Evolutionary conservation across 2,329 filamentous ascomycete species (phyloP).

Genomic region (Grosmannia huntii): DNA sequence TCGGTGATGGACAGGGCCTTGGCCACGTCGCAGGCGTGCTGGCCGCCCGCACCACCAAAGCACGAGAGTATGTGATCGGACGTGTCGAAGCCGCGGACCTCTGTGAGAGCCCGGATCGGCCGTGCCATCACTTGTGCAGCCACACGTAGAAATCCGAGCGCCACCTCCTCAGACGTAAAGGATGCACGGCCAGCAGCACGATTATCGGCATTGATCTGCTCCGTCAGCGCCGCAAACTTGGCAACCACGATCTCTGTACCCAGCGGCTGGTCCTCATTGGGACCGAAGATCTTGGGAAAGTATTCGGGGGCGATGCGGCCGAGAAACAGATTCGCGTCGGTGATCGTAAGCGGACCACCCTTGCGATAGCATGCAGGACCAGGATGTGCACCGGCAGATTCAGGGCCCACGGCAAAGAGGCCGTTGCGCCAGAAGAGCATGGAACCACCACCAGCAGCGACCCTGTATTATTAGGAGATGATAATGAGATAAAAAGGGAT

Average conservation of each 20-base stretch:
- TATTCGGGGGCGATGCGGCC: constrained; percentile 42
- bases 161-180: constrained; percentile 27
- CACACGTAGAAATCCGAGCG: constrained; percentile 50
- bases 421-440: constrained; percentile 56
- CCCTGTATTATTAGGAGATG: constrained; percentile 58
- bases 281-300: constrained; percentile 57
- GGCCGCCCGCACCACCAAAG: constrained; percentile 60
- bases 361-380: constrained; percentile 57
- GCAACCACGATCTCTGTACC: constrained; percentile 65
- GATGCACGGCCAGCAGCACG: constrained; percentile 26
- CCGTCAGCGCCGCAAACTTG: constrained; percentile 70
- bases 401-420: constrained; percentile 54
- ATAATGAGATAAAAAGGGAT: background rate
- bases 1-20: constrained; percentile 56
- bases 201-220: constrained; percentile 50
- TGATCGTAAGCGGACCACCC: constrained; percentile 52
- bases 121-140: constrained; percentile 60
- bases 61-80: constrained; percentile 56
- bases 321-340: constrained; percentile 53
- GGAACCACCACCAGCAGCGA: constrained; percentile 67
- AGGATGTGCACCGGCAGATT: constrained; percentile 52
- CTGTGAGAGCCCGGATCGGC: constrained; percentile 57
- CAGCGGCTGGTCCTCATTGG: constrained; percentile 42
- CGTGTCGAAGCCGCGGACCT: constrained; percentile 59
- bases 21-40: constrained; percentile 58